Evolutionary conservation across 208 protist species (phyloP).

Genomic region (Acanthamoeba rhysodes): DNA sequence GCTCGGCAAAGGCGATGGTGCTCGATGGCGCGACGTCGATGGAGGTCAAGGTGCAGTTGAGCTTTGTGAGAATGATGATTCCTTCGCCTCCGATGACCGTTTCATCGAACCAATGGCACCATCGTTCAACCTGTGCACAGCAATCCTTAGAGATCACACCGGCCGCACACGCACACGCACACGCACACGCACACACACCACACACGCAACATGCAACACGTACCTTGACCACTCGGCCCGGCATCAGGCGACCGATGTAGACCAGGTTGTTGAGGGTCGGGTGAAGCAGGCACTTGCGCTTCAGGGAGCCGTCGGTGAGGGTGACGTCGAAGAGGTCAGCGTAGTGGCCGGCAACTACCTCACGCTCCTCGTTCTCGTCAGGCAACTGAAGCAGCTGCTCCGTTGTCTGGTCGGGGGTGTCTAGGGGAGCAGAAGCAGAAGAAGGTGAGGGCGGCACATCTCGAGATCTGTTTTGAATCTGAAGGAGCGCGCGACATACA

Average conservation of each 20-base stretch:
- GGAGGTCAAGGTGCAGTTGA: background rate
- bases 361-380: background rate
- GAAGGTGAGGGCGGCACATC: background rate
- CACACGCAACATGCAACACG: background rate
- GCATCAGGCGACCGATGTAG: conserved; percentile 7
- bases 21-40: background rate
- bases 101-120: conserved; percentile 60
- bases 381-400: background rate
- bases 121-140: background rate
- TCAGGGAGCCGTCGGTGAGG: conserved; percentile 14
- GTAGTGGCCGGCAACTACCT: background rate
- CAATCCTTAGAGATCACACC: background rate
- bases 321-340: conserved; percentile 57
- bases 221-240: conserved; percentile 8
- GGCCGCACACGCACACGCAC: too few relatives aligned
- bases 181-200: background rate
- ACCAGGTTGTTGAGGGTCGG: conserved; percentile 54
- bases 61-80: background rate
- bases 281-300: conserved; percentile 65
- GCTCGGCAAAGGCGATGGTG: background rate
- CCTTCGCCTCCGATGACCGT: conserved; percentile 64
- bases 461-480: too few relatives aligned
- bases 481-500: background rate
- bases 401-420: background rate
- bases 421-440: background rate